phyloP scores from a whole-genome alignment of 805 yeast genomes.

The Candida schatavii region DNA sequence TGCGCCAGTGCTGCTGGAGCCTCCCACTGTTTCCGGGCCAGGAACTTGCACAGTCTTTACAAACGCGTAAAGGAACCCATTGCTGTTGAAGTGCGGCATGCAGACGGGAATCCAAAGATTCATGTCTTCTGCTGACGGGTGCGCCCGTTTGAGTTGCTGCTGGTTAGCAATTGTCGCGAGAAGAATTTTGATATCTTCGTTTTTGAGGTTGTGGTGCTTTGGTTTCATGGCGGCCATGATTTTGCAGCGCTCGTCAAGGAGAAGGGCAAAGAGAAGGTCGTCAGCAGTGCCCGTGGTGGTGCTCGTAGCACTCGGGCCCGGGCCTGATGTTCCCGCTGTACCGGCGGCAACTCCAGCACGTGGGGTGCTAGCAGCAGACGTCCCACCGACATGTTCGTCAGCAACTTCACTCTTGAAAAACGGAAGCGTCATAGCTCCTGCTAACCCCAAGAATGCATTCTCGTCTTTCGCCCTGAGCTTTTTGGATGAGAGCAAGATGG shows the following conservation, averaged over 20 bases:
- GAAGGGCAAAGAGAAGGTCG: slow-evolving; percentile 70
- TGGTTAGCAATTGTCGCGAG: slow-evolving; percentile 66
- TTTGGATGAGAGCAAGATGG: slow-evolving; percentile 42
- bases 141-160: slow-evolving; percentile 35
- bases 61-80: slow-evolving; percentile 83
- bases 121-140: slow-evolving; percentile 23
- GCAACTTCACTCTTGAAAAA: slow-evolving; percentile 5
- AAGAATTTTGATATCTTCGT: slow-evolving; percentile 75
- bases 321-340: not conserved
- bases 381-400: not conserved
- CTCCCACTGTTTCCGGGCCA: slow-evolving; percentile 9
- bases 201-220: slow-evolving; percentile 69
- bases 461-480: slow-evolving; percentile 13
- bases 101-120: slow-evolving; percentile 95
- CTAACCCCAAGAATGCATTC: not conserved
- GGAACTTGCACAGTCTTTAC: slow-evolving; percentile 39
- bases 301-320: not conserved
- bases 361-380: not conserved
- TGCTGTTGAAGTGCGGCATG: slow-evolving; percentile 82
- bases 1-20: no score
- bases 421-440: slow-evolving; percentile 5
- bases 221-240: slow-evolving; percentile 75
- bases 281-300: slow-evolving; percentile 18
- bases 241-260: slow-evolving; percentile 62
- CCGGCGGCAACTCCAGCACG: not conserved